These are phyloP conservation scores for Chaetomium fimeti DNA, from an alignment of 495 filamentous ascomycete genomes.

Conservation along the genomic window DNA sequence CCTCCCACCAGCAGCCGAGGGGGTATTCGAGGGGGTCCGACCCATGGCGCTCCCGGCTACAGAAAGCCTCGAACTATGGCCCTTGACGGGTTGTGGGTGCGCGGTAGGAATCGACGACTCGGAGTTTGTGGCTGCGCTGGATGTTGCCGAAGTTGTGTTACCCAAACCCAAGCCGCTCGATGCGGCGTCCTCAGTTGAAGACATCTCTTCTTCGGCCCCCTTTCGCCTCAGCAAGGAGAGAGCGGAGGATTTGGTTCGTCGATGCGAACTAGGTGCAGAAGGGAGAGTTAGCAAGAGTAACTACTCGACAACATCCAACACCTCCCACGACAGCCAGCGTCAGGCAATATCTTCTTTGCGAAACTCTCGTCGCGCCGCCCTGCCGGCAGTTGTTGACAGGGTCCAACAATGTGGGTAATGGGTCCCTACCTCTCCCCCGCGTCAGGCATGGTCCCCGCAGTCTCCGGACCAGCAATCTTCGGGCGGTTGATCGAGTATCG, in stretches of 20 bases:
- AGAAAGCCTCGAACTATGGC: constrained; percentile 47
- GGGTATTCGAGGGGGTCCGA: constrained; percentile 38
- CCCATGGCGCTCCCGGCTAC: constrained; percentile 37
- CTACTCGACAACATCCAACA: background rate
- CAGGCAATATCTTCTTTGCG: background rate
- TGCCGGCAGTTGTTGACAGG: background rate
- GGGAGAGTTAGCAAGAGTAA: constrained; percentile 21
- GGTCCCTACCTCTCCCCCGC: constrained; percentile 42
- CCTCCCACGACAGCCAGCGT: background rate
- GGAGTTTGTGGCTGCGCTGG: constrained; percentile 37
- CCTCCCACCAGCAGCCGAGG: constrained; percentile 34
- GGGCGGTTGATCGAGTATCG: constrained; percentile 1
- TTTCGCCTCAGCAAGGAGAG: constrained; percentile 51
- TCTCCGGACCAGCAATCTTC: background rate
- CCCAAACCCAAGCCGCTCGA: constrained; percentile 33
- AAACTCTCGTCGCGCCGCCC: background rate
- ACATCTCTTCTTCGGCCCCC: constrained; percentile 46
- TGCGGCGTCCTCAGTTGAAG: constrained; percentile 39
- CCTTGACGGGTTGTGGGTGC: constrained; percentile 37
- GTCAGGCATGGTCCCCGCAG: constrained; percentile 41
- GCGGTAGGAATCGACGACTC: constrained; percentile 36
- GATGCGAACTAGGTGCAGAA: constrained; percentile 42
- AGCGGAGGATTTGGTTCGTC: constrained; percentile 53
- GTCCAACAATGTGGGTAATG: background rate
- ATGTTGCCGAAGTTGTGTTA: constrained; percentile 35